These are phyloP conservation scores for Violaceomyces palustris DNA, from an alignment of 1,284 basidiomycete species.

Conservation along the genomic window DNA sequence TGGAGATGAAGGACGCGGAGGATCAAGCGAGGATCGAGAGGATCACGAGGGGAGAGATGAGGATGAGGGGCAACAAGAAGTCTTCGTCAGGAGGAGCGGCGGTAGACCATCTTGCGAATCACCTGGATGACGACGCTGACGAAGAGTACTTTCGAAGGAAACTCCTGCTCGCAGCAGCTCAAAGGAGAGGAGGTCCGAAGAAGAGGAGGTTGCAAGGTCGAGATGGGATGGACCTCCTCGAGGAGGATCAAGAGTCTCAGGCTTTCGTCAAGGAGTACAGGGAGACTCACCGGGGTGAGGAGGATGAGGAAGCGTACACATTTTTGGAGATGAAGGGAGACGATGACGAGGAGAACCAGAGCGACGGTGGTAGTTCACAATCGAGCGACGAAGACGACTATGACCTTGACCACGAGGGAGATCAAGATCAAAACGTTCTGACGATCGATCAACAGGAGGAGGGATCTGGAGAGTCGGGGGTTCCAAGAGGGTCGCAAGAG, in stretches of 20 bases:
- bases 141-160: conserved; percentile 34
- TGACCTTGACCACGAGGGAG: conserved; percentile 1
- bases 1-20: conserved; percentile 36
- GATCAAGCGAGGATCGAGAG: conserved; percentile 37
- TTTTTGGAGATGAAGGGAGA: conserved; percentile 18
- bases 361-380: conserved; percentile 4
- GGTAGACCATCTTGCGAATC: conserved; percentile 26
- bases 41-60: conserved; percentile 36
- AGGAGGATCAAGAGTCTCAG: conserved; percentile 28
- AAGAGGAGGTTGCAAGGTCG: too few relatives aligned
- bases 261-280: conserved; percentile 39
- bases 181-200: conserved; percentile 35
- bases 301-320: conserved; percentile 29
- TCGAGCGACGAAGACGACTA: conserved; percentile 1
- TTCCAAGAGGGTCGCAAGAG: not conserved
- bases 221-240: conserved; percentile 40
- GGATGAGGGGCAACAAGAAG: conserved; percentile 31
- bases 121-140: conserved; percentile 47
- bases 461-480: not conserved
- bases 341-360: conserved; percentile 8
- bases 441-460: too few relatives aligned
- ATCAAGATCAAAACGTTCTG: conserved; percentile 1
- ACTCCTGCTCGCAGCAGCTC: conserved; percentile 19
- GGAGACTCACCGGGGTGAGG: conserved; percentile 25
- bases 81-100: conserved; percentile 11